Conservation (phyloP, 768 basidiomycete genomes). For the Serpula lacrymans region DNA sequence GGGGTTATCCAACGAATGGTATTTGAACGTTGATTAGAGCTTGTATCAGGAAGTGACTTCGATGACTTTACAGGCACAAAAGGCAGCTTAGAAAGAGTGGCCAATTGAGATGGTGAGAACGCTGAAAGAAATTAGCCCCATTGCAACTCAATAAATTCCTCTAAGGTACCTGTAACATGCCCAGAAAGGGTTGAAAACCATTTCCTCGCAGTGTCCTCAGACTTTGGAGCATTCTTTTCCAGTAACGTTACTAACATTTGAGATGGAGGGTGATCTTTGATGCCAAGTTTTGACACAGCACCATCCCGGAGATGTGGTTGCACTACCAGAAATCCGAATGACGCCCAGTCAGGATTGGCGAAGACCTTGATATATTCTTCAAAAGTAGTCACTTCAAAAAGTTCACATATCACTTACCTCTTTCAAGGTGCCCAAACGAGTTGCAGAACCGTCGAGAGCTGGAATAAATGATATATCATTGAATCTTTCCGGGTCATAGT, state of each 20-base stretch:
- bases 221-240: constrained; percentile 54
- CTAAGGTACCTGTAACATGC: constrained; percentile 52
- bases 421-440: constrained; percentile 55
- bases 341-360: constrained; percentile 59
- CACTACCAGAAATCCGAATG: constrained; percentile 74
- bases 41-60: constrained; percentile 24
- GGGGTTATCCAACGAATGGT: constrained; percentile 52
- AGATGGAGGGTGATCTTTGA: constrained; percentile 68
- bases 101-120: constrained; percentile 55
- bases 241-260: constrained; percentile 57
- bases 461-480: constrained; percentile 75
- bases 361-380: constrained; percentile 52
- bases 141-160: no score
- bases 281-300: constrained; percentile 58
- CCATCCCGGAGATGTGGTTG: constrained; percentile 50
- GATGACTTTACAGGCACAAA: constrained; percentile 62
- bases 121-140: constrained; percentile 33
- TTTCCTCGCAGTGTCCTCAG: constrained; percentile 48
- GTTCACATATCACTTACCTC: constrained; percentile 44
- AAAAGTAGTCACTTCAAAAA: neutral
- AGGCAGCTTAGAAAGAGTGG: constrained; percentile 48
- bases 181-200: constrained; percentile 71
- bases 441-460: constrained; percentile 50
- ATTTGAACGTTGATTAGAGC: no score
- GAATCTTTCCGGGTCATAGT: constrained; percentile 56